phyloP scores from a whole-genome alignment of 257 asterid genomes.

The Salvia splendens region DNA sequence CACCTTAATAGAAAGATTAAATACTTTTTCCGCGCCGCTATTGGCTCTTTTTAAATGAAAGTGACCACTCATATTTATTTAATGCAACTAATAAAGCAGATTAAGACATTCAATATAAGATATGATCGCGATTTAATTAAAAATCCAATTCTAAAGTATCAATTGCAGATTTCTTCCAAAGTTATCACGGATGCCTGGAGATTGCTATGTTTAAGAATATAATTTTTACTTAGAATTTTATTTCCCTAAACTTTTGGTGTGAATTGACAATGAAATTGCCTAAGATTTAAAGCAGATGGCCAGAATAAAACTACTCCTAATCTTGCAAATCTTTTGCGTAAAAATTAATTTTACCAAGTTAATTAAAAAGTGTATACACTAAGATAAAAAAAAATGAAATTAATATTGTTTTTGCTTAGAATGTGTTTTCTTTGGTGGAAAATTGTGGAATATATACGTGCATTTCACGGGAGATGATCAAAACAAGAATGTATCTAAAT shows the following conservation, averaged over 20 bases:
- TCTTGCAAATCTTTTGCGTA: no score
- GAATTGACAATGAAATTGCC: not conserved
- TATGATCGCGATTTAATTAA: slow-evolving; percentile 17
- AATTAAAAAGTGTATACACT: no score
- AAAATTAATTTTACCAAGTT: no score
- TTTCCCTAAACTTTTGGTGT: not conserved
- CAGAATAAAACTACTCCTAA: no score
- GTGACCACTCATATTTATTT: slow-evolving; percentile 33
- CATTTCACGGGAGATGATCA: no score
- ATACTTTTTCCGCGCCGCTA: slow-evolving; percentile 33
- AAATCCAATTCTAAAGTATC: slow-evolving; percentile 19
- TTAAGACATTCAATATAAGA: slow-evolving; percentile 30
- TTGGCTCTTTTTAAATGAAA: slow-evolving; percentile 42
- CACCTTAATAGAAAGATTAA: slow-evolving; percentile 37
- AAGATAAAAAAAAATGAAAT: no score
- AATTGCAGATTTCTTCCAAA: slow-evolving; percentile 31
- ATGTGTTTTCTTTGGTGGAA: no score
- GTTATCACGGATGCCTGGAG: slow-evolving; percentile 1
- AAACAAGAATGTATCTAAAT: no score
- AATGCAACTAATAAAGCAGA: slow-evolving; percentile 38
- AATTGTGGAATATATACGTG: no score
- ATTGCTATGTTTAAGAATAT: not conserved
- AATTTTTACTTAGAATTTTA: no score
- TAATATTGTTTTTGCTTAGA: no score
- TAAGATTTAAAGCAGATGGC: no score